Base-by-base conservation (phyloP, 2,329 filamentous ascomycete genomes). In the Hypocreales sp. region DNA sequence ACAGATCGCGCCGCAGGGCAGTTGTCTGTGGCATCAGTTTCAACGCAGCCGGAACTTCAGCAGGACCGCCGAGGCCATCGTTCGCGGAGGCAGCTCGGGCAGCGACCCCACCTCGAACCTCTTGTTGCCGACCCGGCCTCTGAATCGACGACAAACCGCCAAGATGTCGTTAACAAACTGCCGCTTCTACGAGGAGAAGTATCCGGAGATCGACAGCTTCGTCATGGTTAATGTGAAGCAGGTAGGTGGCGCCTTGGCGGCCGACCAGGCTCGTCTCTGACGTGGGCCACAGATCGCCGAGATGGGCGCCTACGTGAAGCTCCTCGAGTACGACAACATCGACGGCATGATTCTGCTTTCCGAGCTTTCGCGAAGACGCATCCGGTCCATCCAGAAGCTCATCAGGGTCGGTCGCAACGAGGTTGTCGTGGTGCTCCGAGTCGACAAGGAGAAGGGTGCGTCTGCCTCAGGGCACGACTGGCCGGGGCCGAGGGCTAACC, bases 151-250 rank as follows among this genome's bases (percentile, higher is more conserved):
- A 47, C 48, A 48, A 27, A 53, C 60, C 64, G 63, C 67, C 70
- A 79, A 54, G 48, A 92, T 92, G 81, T 92, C 84, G 61, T 74
- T 92, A 65, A 90, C 81, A 54, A 92, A 92, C 64, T 92, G 81
- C 60, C 83, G 84, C 48, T 94, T 92, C 61, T 94, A 93, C 57
- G 84, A 93, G 69, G 83, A 93, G 64, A 92, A 92, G 61, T 94
- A 79, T 37, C 51, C 53, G 44, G 90, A 95, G 69, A 87, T 98
- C 54, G 90, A 98, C 62, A 92, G 83, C 68, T 95, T 94, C 61
- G 92, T 98, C 53, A 98, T 98, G 90, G 90, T 98, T 55, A 98
- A 95, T 60, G 90, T 95, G 47, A 92, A 93, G 72, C 84, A 93
- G 76, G 80, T 86, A 53, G 37, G 67, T 48, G 31, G 30, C 29